A percentile compares a stretch with the other conserved stretches of the same genome.
These are phyloP conservation scores for Luffa aegyptiaca DNA, from an alignment of 306 rosid genomes.

Conservation along the genomic window DNA sequence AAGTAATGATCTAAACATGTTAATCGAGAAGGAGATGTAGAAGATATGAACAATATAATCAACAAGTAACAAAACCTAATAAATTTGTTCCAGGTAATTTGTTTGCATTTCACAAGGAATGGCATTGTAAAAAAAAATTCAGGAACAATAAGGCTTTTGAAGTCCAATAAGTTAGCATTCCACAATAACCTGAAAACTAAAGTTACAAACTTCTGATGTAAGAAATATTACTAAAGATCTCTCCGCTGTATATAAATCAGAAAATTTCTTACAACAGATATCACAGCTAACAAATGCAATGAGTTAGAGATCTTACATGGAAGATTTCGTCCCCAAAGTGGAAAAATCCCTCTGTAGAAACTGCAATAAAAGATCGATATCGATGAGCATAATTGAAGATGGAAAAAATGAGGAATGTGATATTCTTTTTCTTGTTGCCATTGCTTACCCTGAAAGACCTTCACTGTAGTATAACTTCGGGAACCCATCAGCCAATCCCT, in stretches of 20 bases:
- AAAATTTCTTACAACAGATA: neutral
- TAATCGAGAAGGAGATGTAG: neutral
- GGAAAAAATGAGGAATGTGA: neutral
- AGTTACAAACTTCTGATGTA: neutral
- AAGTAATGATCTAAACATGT: neutral
- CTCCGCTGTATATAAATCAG: neutral
- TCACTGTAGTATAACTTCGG: slow-evolving; percentile 44
- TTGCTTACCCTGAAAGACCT: slow-evolving; percentile 41
- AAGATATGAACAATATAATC: neutral
- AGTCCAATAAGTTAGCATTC: neutral
- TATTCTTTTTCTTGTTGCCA: neutral
- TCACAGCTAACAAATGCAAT: neutral
- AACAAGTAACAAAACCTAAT: neutral
- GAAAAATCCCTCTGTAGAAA: slow-evolving; percentile 50
- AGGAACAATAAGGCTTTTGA: neutral
- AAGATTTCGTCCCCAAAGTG: slow-evolving; percentile 74
- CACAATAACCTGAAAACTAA: neutral
- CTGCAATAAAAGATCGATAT: slow-evolving; percentile 23
- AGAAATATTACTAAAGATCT: neutral
- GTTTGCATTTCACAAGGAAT: neutral
- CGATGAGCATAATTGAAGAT: slow-evolving; percentile 4
- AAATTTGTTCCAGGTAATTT: neutral
- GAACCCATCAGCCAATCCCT: slow-evolving; percentile 58
- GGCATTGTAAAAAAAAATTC: neutral
- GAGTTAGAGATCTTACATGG: slow-evolving; percentile 46